Evolutionary conservation across 2,329 filamentous ascomycete genomes (phyloP), one percentile per base, ranked within the genome.

Genomic region (Diplodia corticola): DNA sequence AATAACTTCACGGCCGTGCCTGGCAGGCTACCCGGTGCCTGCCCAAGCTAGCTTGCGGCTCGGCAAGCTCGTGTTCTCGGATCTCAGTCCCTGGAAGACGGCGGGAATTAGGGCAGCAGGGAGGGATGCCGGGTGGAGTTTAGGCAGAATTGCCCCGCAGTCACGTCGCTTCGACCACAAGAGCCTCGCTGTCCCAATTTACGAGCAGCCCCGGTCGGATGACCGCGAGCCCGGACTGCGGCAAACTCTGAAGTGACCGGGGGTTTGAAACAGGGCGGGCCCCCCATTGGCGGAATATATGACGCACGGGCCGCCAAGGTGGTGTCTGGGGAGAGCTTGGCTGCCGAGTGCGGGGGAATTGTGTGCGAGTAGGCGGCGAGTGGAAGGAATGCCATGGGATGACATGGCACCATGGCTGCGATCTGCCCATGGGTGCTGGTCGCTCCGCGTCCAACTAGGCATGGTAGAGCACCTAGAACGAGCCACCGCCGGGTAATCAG

Each of bases 261-360:
- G 37, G 55, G 12, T n/a, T 57, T 40, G 55, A 46, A 60, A 60
- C 55, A 26, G 35, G 24, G 4, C 55, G 37, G 26, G 55, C 24
- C 59, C 20, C 28, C 12, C 44, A 66, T 66, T 66, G 64, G 64
- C 54, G 64, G 64, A 66, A 49, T 33, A 60, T 60, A 46, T 60
- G 55, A 15, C 37, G 55, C 55, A 60, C 55, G 55, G 37, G 37
- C 55, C 37, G 37, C 4, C 28, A 15, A 15, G 37, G 55, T 30
- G 15, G 20, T 51, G 63, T 55, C 63, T 30, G 63, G 63, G 63
- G 51, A 33, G 30, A 51, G 33, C 40, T n/a, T 48, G 22, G 51
- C 51, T 48, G 63, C 63, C 51, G 63, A 48, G 51, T 57, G 63
- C 63, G 63, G 63, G 59, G 63, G 63, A 57, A 65, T 53, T 55